Evolutionary conservation across 2,329 filamentous ascomycete genomes (phyloP), one percentile per base, ranked within the genome.

Genomic region (Periconia macrospinosa): DNA sequence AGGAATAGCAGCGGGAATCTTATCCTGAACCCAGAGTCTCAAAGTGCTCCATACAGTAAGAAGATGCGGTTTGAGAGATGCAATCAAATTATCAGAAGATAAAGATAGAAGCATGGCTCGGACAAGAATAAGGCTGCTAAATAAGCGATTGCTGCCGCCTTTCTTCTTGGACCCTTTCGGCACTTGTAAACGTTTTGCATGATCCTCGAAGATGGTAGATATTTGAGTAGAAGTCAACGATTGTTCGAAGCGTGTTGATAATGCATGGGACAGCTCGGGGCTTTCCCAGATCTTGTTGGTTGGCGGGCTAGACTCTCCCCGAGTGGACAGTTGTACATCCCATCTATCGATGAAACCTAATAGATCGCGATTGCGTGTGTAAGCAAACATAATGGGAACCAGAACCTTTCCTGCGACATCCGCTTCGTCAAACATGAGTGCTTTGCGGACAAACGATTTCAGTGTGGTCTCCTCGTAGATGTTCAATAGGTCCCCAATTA

Each of bases 281-380:
- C 69, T 63, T 57, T 70, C 62, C 72, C 72, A 75, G 13, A 74
- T 60, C 8, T 27, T 27, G 23, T 27, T 14, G 62, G 50, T 10
- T 27, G 60, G 59, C n/a, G 63, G 65, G 7, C 54, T 56, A 23
- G 58, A 49, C 30, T 56, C 43, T 27, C 42, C 59, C 54, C 46
- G 54, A 27, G 55, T 59, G 30, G 58, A 56, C 0, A 75, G 61
- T 43, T 75, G 70, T 9, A 58, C 51, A 45, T 73, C 66, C 71
- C 72, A 75, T 48, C 59, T 58, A n/a, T 54, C 57, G 20, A 75
- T 46, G 53, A 73, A 74, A 8, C 70, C 70, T 7, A 68, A 49
- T 6, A 75, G 51, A 47, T 73, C 66, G 11, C 72, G 58, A 45
- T 69, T 72, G 10, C 65, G 61, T 10, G 70, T 63, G 47, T 69